phyloP scores from a whole-genome alignment of 1,284 basidiomycete genomes.

The Paramarasmius palmivorus region DNA sequence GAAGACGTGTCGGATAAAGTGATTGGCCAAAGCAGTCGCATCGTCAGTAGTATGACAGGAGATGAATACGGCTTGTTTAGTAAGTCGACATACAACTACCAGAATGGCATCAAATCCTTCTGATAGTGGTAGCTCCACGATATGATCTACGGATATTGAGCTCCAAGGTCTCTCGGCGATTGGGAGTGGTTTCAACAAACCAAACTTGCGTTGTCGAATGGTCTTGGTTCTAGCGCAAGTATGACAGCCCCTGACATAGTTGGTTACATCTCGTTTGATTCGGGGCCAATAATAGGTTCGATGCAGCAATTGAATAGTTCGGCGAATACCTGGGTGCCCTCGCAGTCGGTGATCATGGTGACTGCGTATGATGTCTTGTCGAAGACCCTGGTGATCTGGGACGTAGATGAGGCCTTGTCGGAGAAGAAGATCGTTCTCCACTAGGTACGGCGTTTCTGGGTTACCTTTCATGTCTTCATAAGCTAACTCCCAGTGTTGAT shows the following conservation, averaged over 20 bases:
- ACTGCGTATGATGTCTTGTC: background rate
- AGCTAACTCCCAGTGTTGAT: background rate
- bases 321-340: conserved; percentile 32
- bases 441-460: conserved; percentile 10
- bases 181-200: background rate
- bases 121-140: conserved; percentile 26
- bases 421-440: conserved; percentile 11
- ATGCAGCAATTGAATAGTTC: conserved; percentile 23
- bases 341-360: conserved; percentile 7
- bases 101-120: conserved; percentile 29
- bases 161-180: conserved; percentile 1
- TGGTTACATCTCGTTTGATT: background rate
- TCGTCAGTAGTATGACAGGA: conserved; percentile 10
- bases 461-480: too few relatives aligned
- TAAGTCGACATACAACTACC: conserved; percentile 23
- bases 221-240: background rate
- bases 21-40: background rate
- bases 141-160: conserved; percentile 12
- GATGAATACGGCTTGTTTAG: conserved; percentile 22
- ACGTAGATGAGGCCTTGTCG: background rate
- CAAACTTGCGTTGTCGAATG: background rate
- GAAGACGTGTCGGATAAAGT: conserved; percentile 8
- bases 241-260: background rate
- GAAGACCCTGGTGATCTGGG: too few relatives aligned
- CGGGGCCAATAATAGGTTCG: conserved; percentile 23